Conservation (phyloP, 108 stramenopile species). For the Skeletonema grethae region DNA sequence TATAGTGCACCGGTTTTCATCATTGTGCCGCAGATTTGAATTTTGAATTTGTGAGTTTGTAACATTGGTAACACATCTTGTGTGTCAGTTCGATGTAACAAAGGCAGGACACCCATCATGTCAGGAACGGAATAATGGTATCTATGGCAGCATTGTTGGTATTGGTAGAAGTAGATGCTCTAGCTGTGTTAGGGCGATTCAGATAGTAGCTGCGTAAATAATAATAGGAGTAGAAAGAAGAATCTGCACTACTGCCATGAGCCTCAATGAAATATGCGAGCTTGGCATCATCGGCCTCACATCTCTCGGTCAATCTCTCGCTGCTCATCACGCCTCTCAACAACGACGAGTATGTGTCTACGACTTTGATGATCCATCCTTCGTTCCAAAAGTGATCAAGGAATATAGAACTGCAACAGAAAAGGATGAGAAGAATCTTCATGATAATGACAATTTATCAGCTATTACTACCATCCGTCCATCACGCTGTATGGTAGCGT, state of each 20-base stretch:
- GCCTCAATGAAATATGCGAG: slow-evolving; percentile 23
- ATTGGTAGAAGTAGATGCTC: no score
- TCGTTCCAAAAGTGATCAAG: slow-evolving; percentile 30
- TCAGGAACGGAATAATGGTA: no score
- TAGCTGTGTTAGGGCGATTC: no score
- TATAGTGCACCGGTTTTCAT: no score
- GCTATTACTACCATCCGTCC: slow-evolving; percentile 1
- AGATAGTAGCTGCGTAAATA: no score
- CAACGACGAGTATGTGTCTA: background rate
- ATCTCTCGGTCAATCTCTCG: slow-evolving; percentile 32
- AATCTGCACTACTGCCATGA: background rate
- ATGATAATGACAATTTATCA: background rate
- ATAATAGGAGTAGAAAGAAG: no score
- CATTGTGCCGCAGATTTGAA: no score
- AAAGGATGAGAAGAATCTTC: background rate
- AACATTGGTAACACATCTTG: no score
- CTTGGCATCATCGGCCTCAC: slow-evolving; percentile 39
- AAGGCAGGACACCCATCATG: no score
- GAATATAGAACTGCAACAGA: slow-evolving; percentile 24
- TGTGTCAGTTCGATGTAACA: no score
- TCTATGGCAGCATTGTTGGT: no score
- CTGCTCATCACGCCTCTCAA: slow-evolving; percentile 13
- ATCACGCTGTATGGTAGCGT: slow-evolving; percentile 30
- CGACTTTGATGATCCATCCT: slow-evolving; percentile 25
- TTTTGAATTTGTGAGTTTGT: no score